Percentiles rank a stretch among this genome's conserved stretches.
phyloP scores from a whole-genome alignment of 2,329 filamentous ascomycete species.

The Geosmithia putterillii region DNA sequence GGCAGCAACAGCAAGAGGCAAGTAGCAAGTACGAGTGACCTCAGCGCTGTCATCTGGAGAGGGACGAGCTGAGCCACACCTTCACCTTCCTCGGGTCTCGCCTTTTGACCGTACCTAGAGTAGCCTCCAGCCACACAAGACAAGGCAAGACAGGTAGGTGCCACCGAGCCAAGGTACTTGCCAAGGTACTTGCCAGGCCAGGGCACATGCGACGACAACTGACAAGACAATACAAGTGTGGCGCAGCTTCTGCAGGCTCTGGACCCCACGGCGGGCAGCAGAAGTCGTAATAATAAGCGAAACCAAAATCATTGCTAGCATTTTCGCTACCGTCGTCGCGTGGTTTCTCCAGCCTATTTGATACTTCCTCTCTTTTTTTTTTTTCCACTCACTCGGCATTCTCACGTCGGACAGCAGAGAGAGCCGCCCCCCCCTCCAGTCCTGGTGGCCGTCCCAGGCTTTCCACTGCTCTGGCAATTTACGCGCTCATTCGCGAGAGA shows the following conservation, averaged over 20 bases:
- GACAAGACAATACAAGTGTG: background rate
- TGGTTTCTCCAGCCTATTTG: background rate
- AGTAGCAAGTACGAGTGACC: too few species aligned
- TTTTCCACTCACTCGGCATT: background rate
- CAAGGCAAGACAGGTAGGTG: too few species aligned
- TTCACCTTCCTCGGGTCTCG: too few species aligned
- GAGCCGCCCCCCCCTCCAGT: background rate
- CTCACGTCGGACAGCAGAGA: background rate
- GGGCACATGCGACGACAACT: background rate
- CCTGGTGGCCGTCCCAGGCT: background rate
- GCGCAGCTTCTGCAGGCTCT: background rate
- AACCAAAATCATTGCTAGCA: background rate
- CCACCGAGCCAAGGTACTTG: too few species aligned
- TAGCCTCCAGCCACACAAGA: too few species aligned
- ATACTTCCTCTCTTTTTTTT: background rate
- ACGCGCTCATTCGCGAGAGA: background rate
- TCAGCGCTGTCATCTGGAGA: background rate
- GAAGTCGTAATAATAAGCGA: background rate
- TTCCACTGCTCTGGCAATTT: background rate
- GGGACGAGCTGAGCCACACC: too few species aligned
- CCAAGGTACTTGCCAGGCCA: background rate
- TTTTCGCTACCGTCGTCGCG: background rate
- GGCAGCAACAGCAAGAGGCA: background rate
- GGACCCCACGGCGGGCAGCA: background rate
- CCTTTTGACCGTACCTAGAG: too few species aligned